Evolutionary conservation across 805 yeast genomes (phyloP).

Genomic region (Wickerhamomyces tratensis): DNA sequence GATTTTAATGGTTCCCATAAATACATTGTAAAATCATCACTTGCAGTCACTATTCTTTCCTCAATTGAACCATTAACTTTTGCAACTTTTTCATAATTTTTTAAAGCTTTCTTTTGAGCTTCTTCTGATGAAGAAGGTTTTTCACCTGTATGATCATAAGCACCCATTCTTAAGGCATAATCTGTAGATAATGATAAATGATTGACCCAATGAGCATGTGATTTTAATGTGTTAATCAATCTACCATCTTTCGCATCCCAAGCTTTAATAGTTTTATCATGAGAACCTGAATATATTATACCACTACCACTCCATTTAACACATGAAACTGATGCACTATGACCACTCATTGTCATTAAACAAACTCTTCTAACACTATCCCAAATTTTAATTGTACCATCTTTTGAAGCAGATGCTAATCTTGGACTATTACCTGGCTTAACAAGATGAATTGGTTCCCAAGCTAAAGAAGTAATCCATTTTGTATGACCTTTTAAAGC

Average conservation of each 20-base stretch:
- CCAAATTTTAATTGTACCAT: constrained; percentile 86
- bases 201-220: constrained; percentile 98
- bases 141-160: constrained; percentile 65
- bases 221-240: constrained; percentile 66
- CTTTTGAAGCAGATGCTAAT: constrained; percentile 84
- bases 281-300: constrained; percentile 79
- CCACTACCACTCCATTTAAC: constrained; percentile 96
- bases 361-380: constrained; percentile 65
- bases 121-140: constrained; percentile 34
- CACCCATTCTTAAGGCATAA: constrained; percentile 77
- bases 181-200: constrained; percentile 90
- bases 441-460: constrained; percentile 91
- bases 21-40: constrained; percentile 97
- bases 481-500: constrained; percentile 76
- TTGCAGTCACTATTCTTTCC: constrained; percentile 88
- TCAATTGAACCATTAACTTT: constrained; percentile 50
- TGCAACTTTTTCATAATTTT: constrained; percentile 48
- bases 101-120: constrained; percentile 36
- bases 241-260: constrained; percentile 83
- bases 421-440: constrained; percentile 57
- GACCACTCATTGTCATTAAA: constrained; percentile 71
- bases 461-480: constrained; percentile 81
- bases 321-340: constrained; percentile 81
- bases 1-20: constrained; percentile 86
- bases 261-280: constrained; percentile 85